Conservation (phyloP, 1,139 yeast species). For the Groenewaldozyma auringiensis region DNA sequence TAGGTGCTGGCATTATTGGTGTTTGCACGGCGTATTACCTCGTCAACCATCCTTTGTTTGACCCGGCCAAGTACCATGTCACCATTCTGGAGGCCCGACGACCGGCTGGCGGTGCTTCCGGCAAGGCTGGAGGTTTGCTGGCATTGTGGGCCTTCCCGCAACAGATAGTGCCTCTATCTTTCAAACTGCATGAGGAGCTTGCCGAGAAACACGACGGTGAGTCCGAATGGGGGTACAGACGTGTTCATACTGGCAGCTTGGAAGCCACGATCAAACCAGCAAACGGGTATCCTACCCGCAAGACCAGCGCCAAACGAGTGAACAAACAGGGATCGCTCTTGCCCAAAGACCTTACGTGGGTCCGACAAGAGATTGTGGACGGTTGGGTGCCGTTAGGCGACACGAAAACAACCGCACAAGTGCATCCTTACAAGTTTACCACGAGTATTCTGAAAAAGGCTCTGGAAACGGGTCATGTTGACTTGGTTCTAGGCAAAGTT, state of each 20-base stretch:
- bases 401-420: constrained; percentile 87
- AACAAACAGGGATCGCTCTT: constrained; percentile 24
- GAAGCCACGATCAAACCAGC: constrained; percentile 59
- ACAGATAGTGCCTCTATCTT: constrained; percentile 84
- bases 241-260: constrained; percentile 76
- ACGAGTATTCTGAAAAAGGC: constrained; percentile 73
- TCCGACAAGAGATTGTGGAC: constrained; percentile 54
- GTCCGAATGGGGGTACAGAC: constrained; percentile 85
- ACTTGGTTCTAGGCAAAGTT: constrained; percentile 77
- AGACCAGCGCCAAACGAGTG: not conserved
- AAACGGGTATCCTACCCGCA: not conserved
- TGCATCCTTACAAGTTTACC: constrained; percentile 91
- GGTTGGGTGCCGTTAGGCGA: constrained; percentile 82
- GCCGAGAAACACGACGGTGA: constrained; percentile 74
- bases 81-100: constrained; percentile 85
- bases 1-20: constrained; percentile 93
- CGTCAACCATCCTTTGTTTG: constrained; percentile 74
- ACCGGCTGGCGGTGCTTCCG: constrained; percentile 96
- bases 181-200: constrained; percentile 75
- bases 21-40: constrained; percentile 89
- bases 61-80: constrained; percentile 64
- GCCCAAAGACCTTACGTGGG: constrained; percentile 80
- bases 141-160: constrained; percentile 98
- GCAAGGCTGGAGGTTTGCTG: constrained; percentile 92
- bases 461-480: constrained; percentile 76